phyloP scores from a whole-genome alignment of 2,329 filamentous ascomycete genomes.

The Taxawa tesnikishii region DNA sequence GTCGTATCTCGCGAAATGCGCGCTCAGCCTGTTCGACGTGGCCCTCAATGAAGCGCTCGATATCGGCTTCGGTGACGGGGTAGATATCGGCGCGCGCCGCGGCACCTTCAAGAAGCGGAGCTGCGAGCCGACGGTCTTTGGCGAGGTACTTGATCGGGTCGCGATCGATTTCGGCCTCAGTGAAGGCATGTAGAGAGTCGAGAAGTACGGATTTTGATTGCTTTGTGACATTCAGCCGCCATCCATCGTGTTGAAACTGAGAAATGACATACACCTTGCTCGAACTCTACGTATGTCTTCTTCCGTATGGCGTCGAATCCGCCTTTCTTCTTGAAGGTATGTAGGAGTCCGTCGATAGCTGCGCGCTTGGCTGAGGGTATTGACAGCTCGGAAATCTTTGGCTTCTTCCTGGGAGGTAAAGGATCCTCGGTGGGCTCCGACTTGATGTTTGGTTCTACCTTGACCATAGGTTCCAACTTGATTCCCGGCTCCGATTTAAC shows the following conservation, averaged over 20 bases:
- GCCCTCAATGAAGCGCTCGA: constrained; percentile 55
- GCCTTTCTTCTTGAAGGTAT: constrained; percentile 76
- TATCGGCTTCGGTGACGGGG: constrained; percentile 54
- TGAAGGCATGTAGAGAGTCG: constrained; percentile 36
- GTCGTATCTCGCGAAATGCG: constrained; percentile 56
- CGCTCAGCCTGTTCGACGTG: constrained; percentile 53
- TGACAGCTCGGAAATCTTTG: constrained; percentile 65
- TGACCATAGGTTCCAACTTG: too few species aligned
- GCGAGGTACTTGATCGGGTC: constrained; percentile 57
- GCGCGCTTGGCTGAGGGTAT: constrained; percentile 59
- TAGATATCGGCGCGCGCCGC: constrained; percentile 68
- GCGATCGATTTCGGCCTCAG: constrained; percentile 60
- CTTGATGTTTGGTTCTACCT: too few species aligned
- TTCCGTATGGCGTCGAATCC: constrained; percentile 70
- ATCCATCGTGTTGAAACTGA: background rate
- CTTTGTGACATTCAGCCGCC: constrained; percentile 26
- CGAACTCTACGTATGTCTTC: constrained; percentile 63
- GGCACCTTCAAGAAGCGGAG: constrained; percentile 64
- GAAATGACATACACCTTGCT: constrained; percentile 45
- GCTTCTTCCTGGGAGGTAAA: constrained; percentile 39
- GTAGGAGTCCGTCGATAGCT: constrained; percentile 63
- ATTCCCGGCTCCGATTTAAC: too few species aligned
- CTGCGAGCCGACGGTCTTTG: constrained; percentile 61
- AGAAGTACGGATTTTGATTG: constrained; percentile 51
- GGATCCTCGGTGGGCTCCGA: too few species aligned